phyloP scores from a whole-genome alignment of 2,329 filamentous ascomycete genomes.

The Stachybotrys chartarum region DNA sequence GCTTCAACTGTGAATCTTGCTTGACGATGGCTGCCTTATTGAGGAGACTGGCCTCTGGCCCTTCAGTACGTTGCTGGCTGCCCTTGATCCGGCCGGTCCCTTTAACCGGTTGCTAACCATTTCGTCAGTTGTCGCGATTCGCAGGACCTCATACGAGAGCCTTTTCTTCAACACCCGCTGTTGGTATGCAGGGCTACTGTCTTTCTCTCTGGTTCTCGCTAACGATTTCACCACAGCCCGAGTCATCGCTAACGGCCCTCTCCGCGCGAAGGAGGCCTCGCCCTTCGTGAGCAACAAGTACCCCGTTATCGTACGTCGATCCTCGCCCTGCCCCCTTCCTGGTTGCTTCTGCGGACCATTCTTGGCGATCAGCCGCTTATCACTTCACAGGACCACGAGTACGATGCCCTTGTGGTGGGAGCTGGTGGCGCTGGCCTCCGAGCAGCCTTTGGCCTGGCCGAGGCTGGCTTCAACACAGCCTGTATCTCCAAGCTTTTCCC shows the following conservation, averaged over 20 bases:
- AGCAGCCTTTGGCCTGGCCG: constrained; percentile 77
- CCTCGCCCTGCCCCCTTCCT: constrained; percentile 1
- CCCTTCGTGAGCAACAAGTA: constrained; percentile 85
- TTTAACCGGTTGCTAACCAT: constrained; percentile 6
- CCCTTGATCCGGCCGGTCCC: constrained; percentile 1
- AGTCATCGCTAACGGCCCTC: constrained; percentile 77
- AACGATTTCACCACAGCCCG: constrained; percentile 46
- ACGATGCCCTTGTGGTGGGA: constrained; percentile 92
- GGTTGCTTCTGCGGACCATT: not conserved
- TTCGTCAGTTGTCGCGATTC: constrained; percentile 52
- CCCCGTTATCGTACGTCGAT: constrained; percentile 72
- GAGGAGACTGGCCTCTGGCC: constrained; percentile 50
- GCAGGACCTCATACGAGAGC: constrained; percentile 61
- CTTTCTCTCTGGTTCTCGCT: not conserved
- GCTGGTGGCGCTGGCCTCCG: constrained; percentile 76
- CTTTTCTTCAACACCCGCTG: constrained; percentile 82
- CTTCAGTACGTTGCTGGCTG: constrained; percentile 35
- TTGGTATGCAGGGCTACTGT: constrained; percentile 45
- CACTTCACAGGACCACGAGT: constrained; percentile 77
- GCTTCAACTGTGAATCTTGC: constrained; percentile 16
- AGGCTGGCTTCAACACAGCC: constrained; percentile 84
- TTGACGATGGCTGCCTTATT: constrained; percentile 52
- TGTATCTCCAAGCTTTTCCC: constrained; percentile 86
- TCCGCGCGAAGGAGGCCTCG: constrained; percentile 89
- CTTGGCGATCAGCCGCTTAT: constrained; percentile 10